Percentiles rank a stretch among this genome's conserved stretches.
Conservation (phyloP, 2,329 filamentous ascomycete species). For the Pseudogymnoascus sp. region DNA sequence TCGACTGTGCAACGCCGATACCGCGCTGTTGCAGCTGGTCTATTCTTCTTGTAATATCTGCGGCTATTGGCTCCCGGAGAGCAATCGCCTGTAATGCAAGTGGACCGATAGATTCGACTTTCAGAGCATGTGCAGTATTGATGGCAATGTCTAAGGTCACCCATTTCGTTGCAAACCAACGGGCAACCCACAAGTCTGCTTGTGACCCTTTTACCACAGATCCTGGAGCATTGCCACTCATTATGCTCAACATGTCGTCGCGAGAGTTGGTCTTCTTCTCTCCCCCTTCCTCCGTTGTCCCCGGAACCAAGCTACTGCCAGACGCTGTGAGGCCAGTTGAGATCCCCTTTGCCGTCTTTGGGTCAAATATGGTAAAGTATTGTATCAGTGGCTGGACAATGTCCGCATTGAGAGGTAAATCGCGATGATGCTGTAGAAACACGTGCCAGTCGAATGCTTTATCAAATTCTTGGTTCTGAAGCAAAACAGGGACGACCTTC, state of each 20-base stretch:
- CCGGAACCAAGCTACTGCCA: constrained; percentile 18
- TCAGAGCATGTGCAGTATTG: constrained; percentile 59
- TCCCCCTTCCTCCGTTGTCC: constrained; percentile 10
- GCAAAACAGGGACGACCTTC: constrained; percentile 33
- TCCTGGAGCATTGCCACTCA: background rate
- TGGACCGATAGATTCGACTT: constrained; percentile 64
- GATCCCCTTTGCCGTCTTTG: constrained; percentile 19
- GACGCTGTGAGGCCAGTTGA: constrained; percentile 20
- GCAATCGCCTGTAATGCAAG: constrained; percentile 71
- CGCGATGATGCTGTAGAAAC: constrained; percentile 32
- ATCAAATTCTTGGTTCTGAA: constrained; percentile 28
- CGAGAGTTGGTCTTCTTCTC: constrained; percentile 19
- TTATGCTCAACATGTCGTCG: constrained; percentile 10
- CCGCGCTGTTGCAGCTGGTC: constrained; percentile 50
- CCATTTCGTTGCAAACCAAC: constrained; percentile 70
- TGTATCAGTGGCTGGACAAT: constrained; percentile 33
- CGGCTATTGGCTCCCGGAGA: constrained; percentile 48
- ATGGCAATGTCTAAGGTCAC: constrained; percentile 66
- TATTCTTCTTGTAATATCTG: constrained; percentile 51
- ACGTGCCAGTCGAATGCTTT: constrained; percentile 38
- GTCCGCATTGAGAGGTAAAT: constrained; percentile 32
- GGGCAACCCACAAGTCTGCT: constrained; percentile 51
- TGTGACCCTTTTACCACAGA: background rate
- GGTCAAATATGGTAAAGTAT: constrained; percentile 29
- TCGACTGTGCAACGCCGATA: constrained; percentile 52